A percentile compares a stretch with the other conserved stretches of the same genome.
phyloP scores from a whole-genome alignment of 2,329 filamentous ascomycete species.

The Arthrocladium fulminans region DNA sequence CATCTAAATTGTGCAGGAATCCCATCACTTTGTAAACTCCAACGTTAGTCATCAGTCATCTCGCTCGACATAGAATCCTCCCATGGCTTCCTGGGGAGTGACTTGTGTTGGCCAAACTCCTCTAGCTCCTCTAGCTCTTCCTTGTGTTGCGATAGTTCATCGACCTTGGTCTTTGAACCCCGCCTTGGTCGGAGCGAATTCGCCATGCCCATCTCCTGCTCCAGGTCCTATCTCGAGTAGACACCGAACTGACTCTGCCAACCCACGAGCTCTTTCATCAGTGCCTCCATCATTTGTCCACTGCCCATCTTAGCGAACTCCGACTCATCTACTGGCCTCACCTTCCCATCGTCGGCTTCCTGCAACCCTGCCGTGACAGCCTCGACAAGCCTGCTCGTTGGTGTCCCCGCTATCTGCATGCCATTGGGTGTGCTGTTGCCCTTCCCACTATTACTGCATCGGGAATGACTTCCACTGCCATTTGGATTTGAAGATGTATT shows the following conservation, averaged over 20 bases:
- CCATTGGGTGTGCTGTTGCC: slow-evolving; percentile 23
- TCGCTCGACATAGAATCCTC: too few species aligned
- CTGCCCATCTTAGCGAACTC: slow-evolving; percentile 69
- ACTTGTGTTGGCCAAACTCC: too few species aligned
- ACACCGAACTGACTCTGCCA: slow-evolving; percentile 69
- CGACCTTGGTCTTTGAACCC: not conserved
- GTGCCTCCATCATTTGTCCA: slow-evolving; percentile 81
- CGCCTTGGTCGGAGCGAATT: not conserved
- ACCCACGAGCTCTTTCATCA: slow-evolving; percentile 70
- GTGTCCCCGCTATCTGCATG: slow-evolving; percentile 11
- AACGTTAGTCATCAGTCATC: too few species aligned
- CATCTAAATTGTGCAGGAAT: too few species aligned
- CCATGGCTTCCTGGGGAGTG: too few species aligned
- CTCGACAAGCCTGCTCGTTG: slow-evolving; percentile 27
- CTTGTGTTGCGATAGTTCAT: not conserved
- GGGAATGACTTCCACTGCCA: slow-evolving; percentile 27
- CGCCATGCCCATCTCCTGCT: not conserved
- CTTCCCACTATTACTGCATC: slow-evolving; percentile 28
- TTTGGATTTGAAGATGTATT: slow-evolving; percentile 26
- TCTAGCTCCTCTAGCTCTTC: not conserved
- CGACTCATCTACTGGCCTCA: slow-evolving; percentile 29
- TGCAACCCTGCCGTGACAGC: slow-evolving; percentile 30
- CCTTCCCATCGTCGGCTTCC: slow-evolving; percentile 22
- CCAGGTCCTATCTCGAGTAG: slow-evolving; percentile 24
- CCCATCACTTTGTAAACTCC: too few species aligned